Conservation (phyloP, 179 eudicot genomes). For the Silene noctiflora region DNA sequence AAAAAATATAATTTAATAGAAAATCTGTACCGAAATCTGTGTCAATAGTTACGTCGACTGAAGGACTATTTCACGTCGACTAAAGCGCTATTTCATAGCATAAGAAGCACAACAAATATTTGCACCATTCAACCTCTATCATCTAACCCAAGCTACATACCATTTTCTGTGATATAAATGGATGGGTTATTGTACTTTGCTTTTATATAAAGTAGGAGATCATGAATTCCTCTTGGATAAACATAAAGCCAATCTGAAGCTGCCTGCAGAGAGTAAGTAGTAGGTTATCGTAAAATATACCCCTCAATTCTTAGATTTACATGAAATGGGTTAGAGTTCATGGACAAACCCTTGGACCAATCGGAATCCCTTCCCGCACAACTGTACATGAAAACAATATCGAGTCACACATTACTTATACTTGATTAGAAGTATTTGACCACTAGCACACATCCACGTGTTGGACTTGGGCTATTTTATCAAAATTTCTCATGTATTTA, state of each 20-base stretch:
- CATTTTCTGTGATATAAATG: slow-evolving; percentile 54
- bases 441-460: too few relatives aligned
- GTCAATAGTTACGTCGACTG: too few relatives aligned
- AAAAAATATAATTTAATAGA: too few relatives aligned
- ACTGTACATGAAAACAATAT: slow-evolving; percentile 16
- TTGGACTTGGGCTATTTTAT: too few relatives aligned
- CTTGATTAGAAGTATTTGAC: background rate
- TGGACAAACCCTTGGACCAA: slow-evolving; percentile 29
- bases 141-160: slow-evolving; percentile 19
- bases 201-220: slow-evolving; percentile 42
- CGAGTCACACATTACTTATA: background rate
- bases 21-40: too few relatives aligned
- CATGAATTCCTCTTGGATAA: slow-evolving; percentile 44
- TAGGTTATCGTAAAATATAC: background rate
- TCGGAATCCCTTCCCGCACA: slow-evolving; percentile 36
- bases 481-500: background rate
- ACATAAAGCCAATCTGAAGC: slow-evolving; percentile 36
- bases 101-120: background rate
- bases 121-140: background rate
- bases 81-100: background rate
- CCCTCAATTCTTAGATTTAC: background rate
- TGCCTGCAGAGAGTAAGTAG: slow-evolving; percentile 19
- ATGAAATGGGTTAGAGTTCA: background rate
- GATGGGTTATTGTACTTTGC: slow-evolving; percentile 40
- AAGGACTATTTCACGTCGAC: background rate